A percentile compares a stretch with the other conserved stretches of the same genome.
phyloP scores from a whole-genome alignment of 176 grass and related monocot species.

The Pharus latifolius region DNA sequence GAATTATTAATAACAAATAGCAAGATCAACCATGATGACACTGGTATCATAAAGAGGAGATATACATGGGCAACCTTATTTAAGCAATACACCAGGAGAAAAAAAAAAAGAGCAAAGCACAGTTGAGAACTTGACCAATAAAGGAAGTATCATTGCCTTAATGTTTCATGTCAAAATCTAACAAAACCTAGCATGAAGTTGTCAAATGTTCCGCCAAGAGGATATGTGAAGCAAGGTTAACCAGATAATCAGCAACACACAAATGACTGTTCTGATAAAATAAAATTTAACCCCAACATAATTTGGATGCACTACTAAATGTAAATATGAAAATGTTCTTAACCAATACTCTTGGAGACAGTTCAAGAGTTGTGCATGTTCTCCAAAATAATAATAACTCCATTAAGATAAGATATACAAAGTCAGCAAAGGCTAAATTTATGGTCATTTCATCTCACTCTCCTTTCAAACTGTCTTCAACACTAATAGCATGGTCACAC shows the following conservation, averaged over 20 bases:
- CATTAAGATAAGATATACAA: background rate
- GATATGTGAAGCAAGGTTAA: no score
- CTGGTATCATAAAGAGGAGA: background rate
- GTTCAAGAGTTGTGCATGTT: background rate
- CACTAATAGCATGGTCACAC: background rate
- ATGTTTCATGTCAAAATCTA: background rate
- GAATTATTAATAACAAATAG: background rate
- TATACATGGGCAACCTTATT: background rate
- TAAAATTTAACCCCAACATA: no score
- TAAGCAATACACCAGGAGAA: background rate
- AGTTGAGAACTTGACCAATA: background rate
- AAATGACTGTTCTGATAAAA: background rate
- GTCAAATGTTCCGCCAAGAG: no score
- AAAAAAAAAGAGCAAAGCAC: background rate
- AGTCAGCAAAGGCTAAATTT: background rate
- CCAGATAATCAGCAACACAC: no score
- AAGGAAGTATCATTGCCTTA: background rate
- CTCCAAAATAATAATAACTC: background rate
- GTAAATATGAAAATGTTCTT: background rate
- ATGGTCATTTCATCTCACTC: background rate
- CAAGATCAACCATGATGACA: background rate
- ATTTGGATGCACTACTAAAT: no score
- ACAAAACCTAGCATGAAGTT: background rate
- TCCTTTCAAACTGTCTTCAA: no score
- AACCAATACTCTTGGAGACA: background rate